Base-by-base conservation (phyloP, 2,329 filamentous ascomycete species). In the Arthrobotrys iridis region DNA sequence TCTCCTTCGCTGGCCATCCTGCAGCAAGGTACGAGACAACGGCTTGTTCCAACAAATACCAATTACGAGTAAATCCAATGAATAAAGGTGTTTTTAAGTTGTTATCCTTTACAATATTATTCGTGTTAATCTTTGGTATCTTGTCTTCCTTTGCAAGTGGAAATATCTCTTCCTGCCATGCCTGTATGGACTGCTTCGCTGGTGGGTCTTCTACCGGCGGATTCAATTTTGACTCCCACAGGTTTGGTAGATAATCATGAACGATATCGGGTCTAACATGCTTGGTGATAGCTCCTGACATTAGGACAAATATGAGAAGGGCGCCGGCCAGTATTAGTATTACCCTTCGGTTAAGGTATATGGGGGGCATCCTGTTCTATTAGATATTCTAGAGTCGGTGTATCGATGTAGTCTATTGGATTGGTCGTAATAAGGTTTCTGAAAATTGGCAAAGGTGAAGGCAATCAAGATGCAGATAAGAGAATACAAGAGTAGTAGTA, bases 51-150 rank as follows among this genome's bases (percentile, higher is more conserved):
- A 88, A 82, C 66, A 88, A 81, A 1, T 84, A 83, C 84, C 85
- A 87, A 65, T 85, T 84, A 33, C 86, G 83, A 0, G 87, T 87
- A 81, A 88, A 89, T 18, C 86, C 85, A 71, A 88, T 87, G 48
- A 88, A 82, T 8, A 89, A 82, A 1, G 87, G 86, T 4, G 87
- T 81, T 7, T 77, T 74, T 13, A 67, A 58, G 41, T 64, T 68
- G 10, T 68, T 58, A n/a, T 68, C 58, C 1, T 22, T 58, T 4
- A 63, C 55, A 15, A 60, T 43, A 24, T 77, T 78, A 18, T 71
- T 43, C 0, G 74, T 57, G 35, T 77, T 67, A 20, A 78, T 63
- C 7, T 57, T 50, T 3, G 77, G 77, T 11, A 78, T 57, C 13
- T 71, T 55, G 10, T 72, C 76, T 13, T 50, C 57, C 20, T 41